Base-by-base conservation (phyloP, 192 early-diverging fungal genomes). In the Rhizophagus clarus region DNA sequence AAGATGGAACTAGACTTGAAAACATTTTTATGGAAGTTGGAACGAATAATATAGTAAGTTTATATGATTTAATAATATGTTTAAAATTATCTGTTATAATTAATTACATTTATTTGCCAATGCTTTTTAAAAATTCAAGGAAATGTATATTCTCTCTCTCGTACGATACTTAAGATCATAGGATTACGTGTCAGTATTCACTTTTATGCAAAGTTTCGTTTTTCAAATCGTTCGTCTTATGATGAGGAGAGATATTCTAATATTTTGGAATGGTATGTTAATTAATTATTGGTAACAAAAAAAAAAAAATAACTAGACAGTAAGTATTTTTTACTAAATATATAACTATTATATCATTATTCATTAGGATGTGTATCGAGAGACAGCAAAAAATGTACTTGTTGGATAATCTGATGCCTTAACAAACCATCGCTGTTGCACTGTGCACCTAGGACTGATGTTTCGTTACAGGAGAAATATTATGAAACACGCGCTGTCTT, bases 81-180 rank as follows among this genome's bases (percentile, higher is more conserved):
- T 26, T 26, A 68, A 42, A 12, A 68, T 37, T 15, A 17, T 42
- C 40, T n/a, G n/a, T n/a, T n/a, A n/a, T 29, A 60, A 74, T n/a
- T n/a, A 34, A 49, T 22, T 31, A 72, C 26, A 31, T 37, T 40
- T 63, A 26, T 42, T 56, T 83, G 78, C 62, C 29, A 77, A 79
- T 9, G 62, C 75, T n/a, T n/a, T 34, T 73, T 86, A 61, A 29
- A 88, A 61, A 4, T 4, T n/a, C 31, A 80, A 89, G 11, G 89
- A 15, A 93, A 95, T 79, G 92, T 94, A n/a, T n/a, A n/a, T 14
- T 70, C 95, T 15, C 85, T 97, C 49, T 85, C 92, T 3, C 85
- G 90, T 40, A 77, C 89, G 77, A 89, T 93, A 3, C 94, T 91
- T 82, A 94, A 97, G 80, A 81, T 97, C 5, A 79, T 97, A 11